Evolutionary conservation across 2,329 filamentous ascomycete species (phyloP), one percentile per base, ranked within the genome.

Genomic region (Microcera coccophila): DNA sequence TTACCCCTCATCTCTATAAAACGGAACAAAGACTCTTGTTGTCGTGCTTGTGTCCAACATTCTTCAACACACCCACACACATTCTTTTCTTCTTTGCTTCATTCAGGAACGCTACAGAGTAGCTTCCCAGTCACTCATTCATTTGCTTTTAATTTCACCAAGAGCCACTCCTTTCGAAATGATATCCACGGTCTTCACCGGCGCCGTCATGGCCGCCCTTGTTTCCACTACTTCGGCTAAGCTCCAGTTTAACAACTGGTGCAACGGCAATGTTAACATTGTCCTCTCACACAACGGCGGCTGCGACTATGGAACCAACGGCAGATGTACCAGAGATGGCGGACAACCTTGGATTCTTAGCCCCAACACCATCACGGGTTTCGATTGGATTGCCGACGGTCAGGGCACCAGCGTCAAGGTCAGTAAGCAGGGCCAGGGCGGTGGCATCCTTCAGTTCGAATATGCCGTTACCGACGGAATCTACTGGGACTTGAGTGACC

Each of bases 381-480:
- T 35, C 33, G 33, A 35, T 17, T 35, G 33, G 33, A 35, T 35
- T n/a, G 16, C n/a, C 5, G 33, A 35, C n/a, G 33, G 33, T 16
- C 4, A 9, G 11, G 33, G 33, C 16, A 35, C 33, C 7, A 35
- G 33, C 18, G 16, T 35, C 33, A 35, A 35, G 33, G 15, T 35
- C 18, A 19, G 16, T n/a, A 35, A 35, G 16, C 10, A 5, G 15
- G 33, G 33, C 5, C n/a, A n/a, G n/a, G 33, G 18, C 15, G n/a
- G 8, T 11, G 33, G 33, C 18, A 35, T 35, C 33, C 33, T 35
- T 8, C 33, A 35, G 18, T 35, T 19, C 33, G 33, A 35, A 20
- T 35, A 35, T 16, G 18, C 33, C 17, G 18, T 35, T 5, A 19
- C 33, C 33, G 18, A 18, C n/a, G 33, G 33, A 8, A 14, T 32